These are phyloP conservation scores for Colletotrichum lini DNA, from an alignment of 2,329 filamentous ascomycete species.

Conservation along the genomic window DNA sequence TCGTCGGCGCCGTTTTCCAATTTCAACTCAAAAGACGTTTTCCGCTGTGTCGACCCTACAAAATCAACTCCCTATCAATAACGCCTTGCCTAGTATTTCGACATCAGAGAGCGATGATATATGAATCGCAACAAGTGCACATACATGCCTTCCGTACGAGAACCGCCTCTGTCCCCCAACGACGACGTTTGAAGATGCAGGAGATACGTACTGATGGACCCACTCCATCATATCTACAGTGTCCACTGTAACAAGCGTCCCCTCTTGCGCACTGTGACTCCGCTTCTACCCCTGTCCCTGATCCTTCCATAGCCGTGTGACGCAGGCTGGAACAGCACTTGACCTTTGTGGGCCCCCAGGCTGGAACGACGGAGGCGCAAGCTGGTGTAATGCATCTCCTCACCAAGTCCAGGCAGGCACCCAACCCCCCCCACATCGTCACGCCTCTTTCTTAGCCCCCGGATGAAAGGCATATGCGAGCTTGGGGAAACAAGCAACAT, in stretches of 20 bases:
- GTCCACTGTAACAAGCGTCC: too few species aligned
- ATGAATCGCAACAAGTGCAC: background rate
- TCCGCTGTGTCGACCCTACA: background rate
- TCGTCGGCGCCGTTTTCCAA: background rate
- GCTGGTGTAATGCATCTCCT: constrained; percentile 21
- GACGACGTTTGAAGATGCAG: too few species aligned
- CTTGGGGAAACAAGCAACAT: constrained; percentile 1
- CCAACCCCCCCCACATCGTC: constrained; percentile 5
- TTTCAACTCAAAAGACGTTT: background rate
- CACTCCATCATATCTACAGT: background rate
- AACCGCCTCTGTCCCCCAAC: too few species aligned
- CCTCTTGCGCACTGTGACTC: background rate
- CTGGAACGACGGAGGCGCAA: constrained; percentile 40
- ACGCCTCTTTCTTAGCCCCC: constrained; percentile 15
- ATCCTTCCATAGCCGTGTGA: constrained; percentile 23
- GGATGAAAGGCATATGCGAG: constrained; percentile 15
- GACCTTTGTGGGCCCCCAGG: constrained; percentile 1
- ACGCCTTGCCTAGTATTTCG: too few species aligned
- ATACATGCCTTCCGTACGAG: too few species aligned
- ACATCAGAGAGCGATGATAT: too few species aligned
- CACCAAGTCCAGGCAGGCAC: background rate
- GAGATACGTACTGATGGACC: background rate
- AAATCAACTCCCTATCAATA: too few species aligned
- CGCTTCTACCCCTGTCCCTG: background rate
- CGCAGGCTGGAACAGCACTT: constrained; percentile 33